A percentile compares a stretch with the other conserved stretches of the same genome.
phyloP scores from a whole-genome alignment of 352 stramenopile species.

The Blastocystis sp. region DNA sequence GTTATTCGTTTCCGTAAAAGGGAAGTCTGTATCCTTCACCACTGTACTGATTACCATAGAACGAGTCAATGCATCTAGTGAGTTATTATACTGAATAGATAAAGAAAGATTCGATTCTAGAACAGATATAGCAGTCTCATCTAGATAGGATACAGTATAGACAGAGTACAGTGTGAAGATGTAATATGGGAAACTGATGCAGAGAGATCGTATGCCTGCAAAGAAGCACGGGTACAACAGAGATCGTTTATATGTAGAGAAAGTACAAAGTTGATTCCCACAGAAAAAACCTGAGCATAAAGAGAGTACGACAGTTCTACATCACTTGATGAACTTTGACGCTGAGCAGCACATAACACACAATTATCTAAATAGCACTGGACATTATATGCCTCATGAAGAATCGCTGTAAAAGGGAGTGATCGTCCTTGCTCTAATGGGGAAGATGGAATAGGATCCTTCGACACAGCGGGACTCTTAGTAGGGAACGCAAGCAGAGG shows the following conservation, averaged over 20 bases:
- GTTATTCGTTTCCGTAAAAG: not conserved
- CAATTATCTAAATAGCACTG: not conserved
- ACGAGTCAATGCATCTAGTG: too few species aligned
- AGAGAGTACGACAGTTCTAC: not conserved
- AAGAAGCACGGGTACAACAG: not conserved
- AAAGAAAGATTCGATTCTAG: not conserved
- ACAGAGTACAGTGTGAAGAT: not conserved
- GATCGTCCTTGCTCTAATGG: not conserved
- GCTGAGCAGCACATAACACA: not conserved
- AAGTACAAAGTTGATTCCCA: not conserved
- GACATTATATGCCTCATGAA: not conserved
- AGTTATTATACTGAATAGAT: not conserved
- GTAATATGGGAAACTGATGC: not conserved
- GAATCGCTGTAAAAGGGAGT: not conserved
- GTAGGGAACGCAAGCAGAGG: not conserved
- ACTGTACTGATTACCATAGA: not conserved
- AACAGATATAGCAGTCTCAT: not conserved
- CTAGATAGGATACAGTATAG: not conserved
- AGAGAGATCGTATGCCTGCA: not conserved
- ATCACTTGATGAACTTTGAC: not conserved
- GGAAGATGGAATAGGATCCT: too few species aligned
- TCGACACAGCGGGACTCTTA: too few species aligned
- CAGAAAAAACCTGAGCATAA: not conserved
- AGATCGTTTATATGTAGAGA: not conserved
- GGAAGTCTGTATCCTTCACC: not conserved